Conservation (phyloP, 139 green algal species). For the Diplosphaera chodatii region DNA sequence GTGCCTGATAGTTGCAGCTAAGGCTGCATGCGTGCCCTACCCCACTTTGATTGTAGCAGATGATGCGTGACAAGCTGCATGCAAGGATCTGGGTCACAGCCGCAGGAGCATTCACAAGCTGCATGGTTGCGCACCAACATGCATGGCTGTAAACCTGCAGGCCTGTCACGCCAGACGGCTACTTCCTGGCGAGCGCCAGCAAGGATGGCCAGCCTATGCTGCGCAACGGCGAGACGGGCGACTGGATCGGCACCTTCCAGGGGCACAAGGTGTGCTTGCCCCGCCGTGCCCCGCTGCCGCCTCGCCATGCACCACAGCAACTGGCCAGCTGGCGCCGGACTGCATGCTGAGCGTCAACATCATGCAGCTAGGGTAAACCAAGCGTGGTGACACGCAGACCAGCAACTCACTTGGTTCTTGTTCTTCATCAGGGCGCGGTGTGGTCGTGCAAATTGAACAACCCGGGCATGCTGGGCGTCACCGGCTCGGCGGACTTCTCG, state of each 20-base stretch:
- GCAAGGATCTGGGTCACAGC: not conserved
- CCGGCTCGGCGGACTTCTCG: slow-evolving; percentile 90
- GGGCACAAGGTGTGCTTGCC: slow-evolving; percentile 76
- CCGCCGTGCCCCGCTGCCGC: not conserved
- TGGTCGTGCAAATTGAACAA: slow-evolving; percentile 89
- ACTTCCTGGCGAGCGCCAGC: slow-evolving; percentile 87
- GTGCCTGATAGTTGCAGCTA: not conserved
- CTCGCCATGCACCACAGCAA: not conserved
- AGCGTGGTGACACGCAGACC: too few species aligned
- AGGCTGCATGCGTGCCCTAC: not conserved
- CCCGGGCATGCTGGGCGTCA: slow-evolving; percentile 78
- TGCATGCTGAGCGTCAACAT: too few species aligned
- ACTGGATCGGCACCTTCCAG: slow-evolving; percentile 98
- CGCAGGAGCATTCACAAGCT: not conserved
- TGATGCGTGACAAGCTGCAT: not conserved
- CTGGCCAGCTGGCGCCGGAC: too few species aligned
- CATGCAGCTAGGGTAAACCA: too few species aligned
- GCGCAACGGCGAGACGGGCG: slow-evolving; percentile 84
- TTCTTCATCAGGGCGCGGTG: slow-evolving; percentile 70
- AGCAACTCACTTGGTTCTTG: not conserved
- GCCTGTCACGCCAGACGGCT: slow-evolving; percentile 86
- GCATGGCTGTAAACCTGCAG: slow-evolving; percentile 32
- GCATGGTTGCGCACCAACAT: not conserved
- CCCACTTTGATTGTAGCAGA: not conserved
- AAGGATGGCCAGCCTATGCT: slow-evolving; percentile 99